Evolutionary conservation across 495 filamentous ascomycete species (phyloP).

Genomic region (Aspergillus sparsus): DNA sequence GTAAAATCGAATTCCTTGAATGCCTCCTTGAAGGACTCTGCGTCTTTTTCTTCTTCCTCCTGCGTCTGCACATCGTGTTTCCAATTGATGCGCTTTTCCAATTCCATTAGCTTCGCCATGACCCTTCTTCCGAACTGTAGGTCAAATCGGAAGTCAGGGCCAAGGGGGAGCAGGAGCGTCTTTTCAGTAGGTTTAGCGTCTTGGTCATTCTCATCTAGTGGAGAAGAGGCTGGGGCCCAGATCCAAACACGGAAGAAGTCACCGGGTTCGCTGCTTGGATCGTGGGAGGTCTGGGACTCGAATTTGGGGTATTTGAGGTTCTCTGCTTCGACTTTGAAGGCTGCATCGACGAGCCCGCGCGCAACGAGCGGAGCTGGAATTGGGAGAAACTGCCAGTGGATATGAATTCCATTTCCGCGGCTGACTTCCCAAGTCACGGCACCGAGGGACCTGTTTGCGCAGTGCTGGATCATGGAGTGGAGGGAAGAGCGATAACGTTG

Average conservation of each 20-base stretch:
- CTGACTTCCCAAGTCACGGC: constrained; percentile 91
- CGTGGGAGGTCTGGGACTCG: constrained; percentile 33
- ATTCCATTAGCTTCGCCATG: constrained; percentile 78
- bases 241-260: constrained; percentile 89
- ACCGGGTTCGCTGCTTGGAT: constrained; percentile 52
- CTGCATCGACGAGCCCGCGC: constrained; percentile 74
- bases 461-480: constrained; percentile 64
- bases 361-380: constrained; percentile 63
- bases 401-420: constrained; percentile 73
- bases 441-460: constrained; percentile 59
- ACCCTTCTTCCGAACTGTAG: constrained; percentile 73
- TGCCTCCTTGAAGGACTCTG: constrained; percentile 76
- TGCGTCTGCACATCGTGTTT: constrained; percentile 74
- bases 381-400: constrained; percentile 94
- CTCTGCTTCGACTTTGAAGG: constrained; percentile 80
- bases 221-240: constrained; percentile 49
- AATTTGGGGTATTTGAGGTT: constrained; percentile 67
- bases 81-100: constrained; percentile 78
- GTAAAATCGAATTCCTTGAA: constrained; percentile 87
- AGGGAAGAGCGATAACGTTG: constrained; percentile 68
- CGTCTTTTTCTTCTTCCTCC: constrained; percentile 77
- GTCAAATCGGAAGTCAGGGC: constrained; percentile 57
- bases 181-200: constrained; percentile 37
- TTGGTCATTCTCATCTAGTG: neutral
- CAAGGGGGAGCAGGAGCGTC: constrained; percentile 53